phyloP scores from a whole-genome alignment of 495 filamentous ascomycete species.

The Penicillium tannophilum region DNA sequence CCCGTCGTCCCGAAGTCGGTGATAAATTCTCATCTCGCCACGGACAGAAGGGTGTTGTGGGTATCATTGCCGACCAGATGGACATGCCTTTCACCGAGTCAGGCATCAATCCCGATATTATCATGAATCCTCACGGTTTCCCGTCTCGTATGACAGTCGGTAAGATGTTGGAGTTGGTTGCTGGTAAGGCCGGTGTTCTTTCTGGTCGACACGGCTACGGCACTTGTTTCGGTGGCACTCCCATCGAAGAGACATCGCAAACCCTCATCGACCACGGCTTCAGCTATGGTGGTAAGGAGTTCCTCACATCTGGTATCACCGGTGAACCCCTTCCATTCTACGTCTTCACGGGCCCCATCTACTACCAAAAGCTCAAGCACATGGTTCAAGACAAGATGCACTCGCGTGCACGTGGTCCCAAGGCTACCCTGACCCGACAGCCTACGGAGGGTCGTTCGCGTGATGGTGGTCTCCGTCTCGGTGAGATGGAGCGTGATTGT shows the following conservation, averaged over 20 bases:
- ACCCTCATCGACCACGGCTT: conserved; percentile 86
- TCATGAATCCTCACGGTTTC: conserved; percentile 99
- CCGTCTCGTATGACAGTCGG: conserved; percentile 99
- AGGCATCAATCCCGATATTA: conserved; percentile 92
- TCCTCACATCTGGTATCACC: conserved; percentile 91
- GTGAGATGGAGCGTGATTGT: conserved; percentile 99
- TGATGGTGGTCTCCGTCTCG: conserved; percentile 88
- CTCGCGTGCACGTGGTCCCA: conserved; percentile 84
- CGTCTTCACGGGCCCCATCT: conserved; percentile 98
- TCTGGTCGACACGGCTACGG: conserved; percentile 83
- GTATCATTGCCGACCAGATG: conserved; percentile 91
- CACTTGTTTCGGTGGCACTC: conserved; percentile 92
- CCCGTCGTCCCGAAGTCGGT: conserved; percentile 87
- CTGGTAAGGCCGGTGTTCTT: conserved; percentile 90
- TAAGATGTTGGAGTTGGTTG: conserved; percentile 93
- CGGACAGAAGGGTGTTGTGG: conserved; percentile 97
- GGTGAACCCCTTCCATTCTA: conserved; percentile 92
- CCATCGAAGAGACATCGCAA: conserved; percentile 85
- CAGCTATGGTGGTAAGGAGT: conserved; percentile 95
- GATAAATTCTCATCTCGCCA: conserved; percentile 99
- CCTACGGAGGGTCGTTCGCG: conserved; percentile 94
- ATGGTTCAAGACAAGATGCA: conserved; percentile 99
- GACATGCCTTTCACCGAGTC: conserved; percentile 96
- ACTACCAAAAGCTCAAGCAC: conserved; percentile 99
- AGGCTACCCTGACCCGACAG: conserved; percentile 90